Evolutionary conservation across 495 filamentous ascomycete species (phyloP).

Genomic region (Neurospora discreta): DNA sequence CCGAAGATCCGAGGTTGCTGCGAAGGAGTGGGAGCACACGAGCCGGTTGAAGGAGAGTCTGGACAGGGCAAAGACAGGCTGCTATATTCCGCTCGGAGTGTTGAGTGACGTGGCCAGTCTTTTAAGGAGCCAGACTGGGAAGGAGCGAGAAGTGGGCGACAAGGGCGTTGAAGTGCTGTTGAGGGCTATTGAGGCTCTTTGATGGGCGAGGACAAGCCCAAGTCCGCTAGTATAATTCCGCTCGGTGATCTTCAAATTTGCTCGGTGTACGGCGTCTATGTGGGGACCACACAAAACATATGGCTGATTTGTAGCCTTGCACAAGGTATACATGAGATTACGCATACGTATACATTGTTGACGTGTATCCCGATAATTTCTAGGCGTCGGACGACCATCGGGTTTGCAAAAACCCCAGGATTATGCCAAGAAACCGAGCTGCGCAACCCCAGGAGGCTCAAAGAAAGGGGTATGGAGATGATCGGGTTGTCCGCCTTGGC

Average conservation of each 20-base stretch:
- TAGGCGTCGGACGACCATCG: neutral
- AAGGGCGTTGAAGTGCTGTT: constrained; percentile 58
- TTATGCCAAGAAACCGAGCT: neutral
- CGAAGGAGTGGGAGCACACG: constrained; percentile 91
- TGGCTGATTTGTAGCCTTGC: neutral
- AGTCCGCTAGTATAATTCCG: neutral
- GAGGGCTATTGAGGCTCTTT: constrained; percentile 68
- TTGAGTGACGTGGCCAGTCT: constrained; percentile 87
- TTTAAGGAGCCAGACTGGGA: constrained; percentile 43
- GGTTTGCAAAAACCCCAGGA: too few relatives aligned
- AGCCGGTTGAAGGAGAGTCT: constrained; percentile 78
- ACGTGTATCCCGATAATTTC: neutral
- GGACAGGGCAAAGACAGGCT: constrained; percentile 62
- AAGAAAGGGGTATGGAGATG: neutral
- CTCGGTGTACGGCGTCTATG: neutral
- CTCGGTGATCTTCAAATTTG: neutral
- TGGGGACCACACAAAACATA: neutral
- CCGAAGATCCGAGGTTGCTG: constrained; percentile 78
- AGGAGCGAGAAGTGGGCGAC: constrained; percentile 34
- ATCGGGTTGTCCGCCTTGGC: neutral
- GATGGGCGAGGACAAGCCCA: constrained; percentile 11
- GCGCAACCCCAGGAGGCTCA: neutral
- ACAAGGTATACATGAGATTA: neutral
- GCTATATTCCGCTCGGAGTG: constrained; percentile 74
- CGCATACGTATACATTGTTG: neutral